phyloP scores from a whole-genome alignment of 23 red algal species.

The Gracilaria vermiculophylla region DNA sequence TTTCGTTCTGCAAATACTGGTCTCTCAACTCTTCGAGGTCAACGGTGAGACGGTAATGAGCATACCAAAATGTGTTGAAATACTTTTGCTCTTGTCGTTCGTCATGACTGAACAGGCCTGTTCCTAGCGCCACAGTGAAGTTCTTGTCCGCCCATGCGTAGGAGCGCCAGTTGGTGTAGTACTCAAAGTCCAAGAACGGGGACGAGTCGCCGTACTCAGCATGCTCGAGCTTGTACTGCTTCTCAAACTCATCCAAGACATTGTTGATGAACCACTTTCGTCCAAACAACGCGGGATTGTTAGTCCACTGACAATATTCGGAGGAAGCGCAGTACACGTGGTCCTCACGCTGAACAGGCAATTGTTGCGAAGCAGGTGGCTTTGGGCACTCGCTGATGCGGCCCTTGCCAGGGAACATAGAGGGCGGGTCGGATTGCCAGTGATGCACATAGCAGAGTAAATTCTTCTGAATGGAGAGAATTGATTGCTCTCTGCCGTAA shows the following conservation, averaged over 20 bases:
- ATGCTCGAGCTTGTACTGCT: conserved; percentile 49
- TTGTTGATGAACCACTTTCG: conserved; percentile 41
- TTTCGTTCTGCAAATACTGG: conserved; percentile 45
- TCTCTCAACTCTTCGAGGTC: conserved; percentile 55
- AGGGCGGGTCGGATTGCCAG: conserved; percentile 38
- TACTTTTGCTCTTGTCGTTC: conserved; percentile 34
- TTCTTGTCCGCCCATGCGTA: conserved; percentile 53
- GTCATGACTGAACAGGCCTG: conserved; percentile 56
- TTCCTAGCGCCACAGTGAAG: conserved; percentile 50
- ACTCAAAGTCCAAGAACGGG: conserved; percentile 72
- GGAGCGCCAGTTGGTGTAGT: conserved; percentile 49
- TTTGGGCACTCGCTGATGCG: conserved; percentile 21
- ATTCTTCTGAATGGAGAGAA: conserved; percentile 48
- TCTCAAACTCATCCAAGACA: conserved; percentile 26
- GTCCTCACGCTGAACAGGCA: neutral
- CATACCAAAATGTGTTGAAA: conserved; percentile 73
- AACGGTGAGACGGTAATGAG: conserved; percentile 41
- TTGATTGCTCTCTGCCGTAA: conserved; percentile 54
- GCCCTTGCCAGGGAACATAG: conserved; percentile 24
- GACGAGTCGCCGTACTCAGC: neutral
- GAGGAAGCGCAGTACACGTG: conserved; percentile 35
- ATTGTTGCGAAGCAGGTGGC: neutral
- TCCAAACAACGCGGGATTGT: conserved; percentile 45
- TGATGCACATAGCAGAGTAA: conserved; percentile 64
- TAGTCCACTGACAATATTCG: conserved; percentile 60